A percentile compares a stretch with the other conserved stretches of the same genome.
phyloP scores from a whole-genome alignment of 208 protist species.

The Crithidia fasciculata region DNA sequence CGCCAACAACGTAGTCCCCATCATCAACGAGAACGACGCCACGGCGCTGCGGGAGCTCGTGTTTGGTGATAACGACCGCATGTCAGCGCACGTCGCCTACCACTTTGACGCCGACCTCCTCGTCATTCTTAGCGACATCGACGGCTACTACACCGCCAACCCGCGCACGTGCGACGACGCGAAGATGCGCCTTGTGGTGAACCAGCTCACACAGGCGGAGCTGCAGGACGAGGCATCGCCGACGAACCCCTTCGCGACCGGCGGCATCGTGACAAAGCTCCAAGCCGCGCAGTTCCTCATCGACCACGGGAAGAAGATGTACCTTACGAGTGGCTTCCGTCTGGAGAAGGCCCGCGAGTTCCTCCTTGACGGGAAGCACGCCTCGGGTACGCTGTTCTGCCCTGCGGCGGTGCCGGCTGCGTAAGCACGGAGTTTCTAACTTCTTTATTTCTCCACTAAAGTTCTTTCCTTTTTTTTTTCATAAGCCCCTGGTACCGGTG shows the following conservation, averaged over 20 bases:
- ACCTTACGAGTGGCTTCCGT: constrained; percentile 36
- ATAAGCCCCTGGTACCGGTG: too few species aligned
- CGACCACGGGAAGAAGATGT: constrained; percentile 31
- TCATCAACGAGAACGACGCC: constrained; percentile 49
- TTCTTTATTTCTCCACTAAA: too few species aligned
- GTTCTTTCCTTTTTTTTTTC: too few species aligned
- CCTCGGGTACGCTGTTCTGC: constrained; percentile 31
- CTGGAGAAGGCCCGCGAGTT: constrained; percentile 28
- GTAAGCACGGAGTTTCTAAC: too few species aligned
- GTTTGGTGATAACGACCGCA: constrained; percentile 71
- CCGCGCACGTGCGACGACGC: constrained; percentile 42
- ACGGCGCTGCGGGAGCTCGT: constrained; percentile 48
- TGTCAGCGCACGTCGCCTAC: constrained; percentile 60
- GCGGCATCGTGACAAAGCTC: constrained; percentile 52
- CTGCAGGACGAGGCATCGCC: constrained; percentile 33
- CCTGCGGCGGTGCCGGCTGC: constrained; percentile 10
- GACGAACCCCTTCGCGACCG: constrained; percentile 38
- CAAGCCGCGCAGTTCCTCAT: constrained; percentile 43
- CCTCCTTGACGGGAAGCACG: constrained; percentile 24
- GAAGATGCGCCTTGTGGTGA: constrained; percentile 28
- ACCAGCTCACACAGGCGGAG: constrained; percentile 18
- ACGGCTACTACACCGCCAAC: constrained; percentile 78
- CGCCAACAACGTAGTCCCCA: constrained; percentile 62
- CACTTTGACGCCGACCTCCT: constrained; percentile 71
- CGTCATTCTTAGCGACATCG: constrained; percentile 89